These are phyloP conservation scores for Cryptococcus sp. DNA, from an alignment of 1,284 basidiomycete species.

Conservation along the genomic window DNA sequence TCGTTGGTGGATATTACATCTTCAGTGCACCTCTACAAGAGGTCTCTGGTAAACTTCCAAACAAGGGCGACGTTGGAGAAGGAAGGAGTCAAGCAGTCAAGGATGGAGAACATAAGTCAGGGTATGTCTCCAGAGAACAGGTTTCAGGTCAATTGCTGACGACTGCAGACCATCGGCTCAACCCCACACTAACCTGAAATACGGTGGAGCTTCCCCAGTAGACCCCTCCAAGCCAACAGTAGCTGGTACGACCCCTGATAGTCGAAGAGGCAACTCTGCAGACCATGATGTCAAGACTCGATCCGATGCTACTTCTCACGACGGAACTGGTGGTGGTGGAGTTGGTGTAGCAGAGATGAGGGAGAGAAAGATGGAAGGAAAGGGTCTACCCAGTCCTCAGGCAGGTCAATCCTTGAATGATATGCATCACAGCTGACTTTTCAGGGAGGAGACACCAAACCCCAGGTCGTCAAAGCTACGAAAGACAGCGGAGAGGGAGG, in stretches of 20 bases:
- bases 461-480: slow-evolving; percentile 18
- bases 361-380: slow-evolving; percentile 37
- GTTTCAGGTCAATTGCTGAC: too few species aligned
- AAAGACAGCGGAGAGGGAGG: slow-evolving; percentile 15
- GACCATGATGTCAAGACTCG: slow-evolving; percentile 27
- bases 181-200: slow-evolving; percentile 21
- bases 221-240: slow-evolving; percentile 19
- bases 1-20: slow-evolving; percentile 34
- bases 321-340: slow-evolving; percentile 31
- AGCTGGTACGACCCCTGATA: slow-evolving; percentile 24
- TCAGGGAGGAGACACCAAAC: slow-evolving; percentile 27
- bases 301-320: slow-evolving; percentile 19
- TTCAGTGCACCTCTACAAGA: slow-evolving; percentile 32
- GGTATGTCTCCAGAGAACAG: slow-evolving; percentile 17
- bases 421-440: not conserved
- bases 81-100: slow-evolving; percentile 23
- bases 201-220: slow-evolving; percentile 28
- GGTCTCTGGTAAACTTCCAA: slow-evolving; percentile 19
- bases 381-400: slow-evolving; percentile 34
- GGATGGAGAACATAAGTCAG: slow-evolving; percentile 16
- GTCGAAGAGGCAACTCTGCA: slow-evolving; percentile 14
- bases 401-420: slow-evolving; percentile 9
- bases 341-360: slow-evolving; percentile 41
- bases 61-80: slow-evolving; percentile 12
- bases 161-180: slow-evolving; percentile 7